phyloP scores from a whole-genome alignment of 306 rosid species.

The Cucurbita argyrosperma region DNA sequence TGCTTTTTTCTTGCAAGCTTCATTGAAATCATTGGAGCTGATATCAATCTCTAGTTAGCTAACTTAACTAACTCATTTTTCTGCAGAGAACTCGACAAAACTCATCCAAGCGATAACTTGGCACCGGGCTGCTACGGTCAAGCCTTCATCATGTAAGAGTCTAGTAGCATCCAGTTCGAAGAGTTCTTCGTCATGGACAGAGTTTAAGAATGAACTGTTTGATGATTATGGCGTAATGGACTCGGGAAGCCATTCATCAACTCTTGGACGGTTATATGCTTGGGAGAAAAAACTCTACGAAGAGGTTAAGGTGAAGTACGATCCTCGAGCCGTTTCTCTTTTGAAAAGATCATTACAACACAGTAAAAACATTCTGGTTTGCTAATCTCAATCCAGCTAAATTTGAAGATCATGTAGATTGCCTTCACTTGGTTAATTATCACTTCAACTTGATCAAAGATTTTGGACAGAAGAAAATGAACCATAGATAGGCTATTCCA shows the following conservation, averaged over 20 bases:
- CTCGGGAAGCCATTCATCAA: constrained; percentile 84
- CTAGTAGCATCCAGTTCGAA: constrained; percentile 48
- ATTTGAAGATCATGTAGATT: no score
- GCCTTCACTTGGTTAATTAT: neutral
- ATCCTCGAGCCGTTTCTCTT: neutral
- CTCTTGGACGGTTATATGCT: constrained; percentile 74
- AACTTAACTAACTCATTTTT: constrained; percentile 1
- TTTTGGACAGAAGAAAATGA: neutral
- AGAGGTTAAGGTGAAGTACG: constrained; percentile 68
- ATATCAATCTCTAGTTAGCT: neutral
- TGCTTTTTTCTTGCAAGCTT: neutral
- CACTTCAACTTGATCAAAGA: neutral
- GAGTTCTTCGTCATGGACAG: constrained; percentile 53
- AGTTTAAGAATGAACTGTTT: constrained; percentile 63
- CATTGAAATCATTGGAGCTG: no score
- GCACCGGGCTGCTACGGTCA: constrained; percentile 50
- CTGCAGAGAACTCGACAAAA: constrained; percentile 82
- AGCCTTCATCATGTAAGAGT: constrained; percentile 74
- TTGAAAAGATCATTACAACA: neutral
- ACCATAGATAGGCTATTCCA: neutral
- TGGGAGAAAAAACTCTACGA: constrained; percentile 97
- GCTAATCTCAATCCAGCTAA: no score
- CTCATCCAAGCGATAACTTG: constrained; percentile 69
- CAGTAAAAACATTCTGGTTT: neutral
- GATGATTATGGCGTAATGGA: constrained; percentile 83